These are phyloP conservation scores for Prunus mira DNA, from an alignment of 306 rosid genomes.

Conservation along the genomic window DNA sequence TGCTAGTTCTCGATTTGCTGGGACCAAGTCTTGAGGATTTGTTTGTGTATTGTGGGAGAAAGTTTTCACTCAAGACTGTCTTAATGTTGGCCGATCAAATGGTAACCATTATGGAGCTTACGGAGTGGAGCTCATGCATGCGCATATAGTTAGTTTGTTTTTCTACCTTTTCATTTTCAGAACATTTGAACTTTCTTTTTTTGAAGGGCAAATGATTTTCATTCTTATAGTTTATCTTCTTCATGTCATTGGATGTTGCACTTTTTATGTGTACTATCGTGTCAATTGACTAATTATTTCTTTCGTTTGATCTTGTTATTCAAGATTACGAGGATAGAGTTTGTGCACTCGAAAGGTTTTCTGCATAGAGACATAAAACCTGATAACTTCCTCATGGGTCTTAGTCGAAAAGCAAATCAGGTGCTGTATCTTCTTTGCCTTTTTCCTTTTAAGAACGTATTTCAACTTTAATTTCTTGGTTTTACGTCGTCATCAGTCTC, in stretches of 20 bases:
- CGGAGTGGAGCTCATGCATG: neutral
- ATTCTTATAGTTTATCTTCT: neutral
- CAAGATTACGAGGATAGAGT: conserved; percentile 86
- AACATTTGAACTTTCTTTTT: neutral
- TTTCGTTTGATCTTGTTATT: neutral
- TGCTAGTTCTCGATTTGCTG: conserved; percentile 75
- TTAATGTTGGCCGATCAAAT: conserved; percentile 92
- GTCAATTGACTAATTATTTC: neutral
- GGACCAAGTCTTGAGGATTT: conserved; percentile 98
- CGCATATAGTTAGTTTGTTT: neutral
- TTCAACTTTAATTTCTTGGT: conserved; percentile 1
- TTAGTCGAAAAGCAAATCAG: conserved; percentile 98
- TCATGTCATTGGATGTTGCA: neutral
- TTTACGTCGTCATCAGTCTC: neutral
- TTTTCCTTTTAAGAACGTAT: neutral
- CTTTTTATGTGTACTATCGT: neutral
- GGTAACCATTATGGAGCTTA: conserved; percentile 41
- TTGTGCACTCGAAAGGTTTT: conserved; percentile 91
- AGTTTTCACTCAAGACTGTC: conserved; percentile 81
- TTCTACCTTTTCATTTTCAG: neutral
- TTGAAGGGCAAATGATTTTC: neutral
- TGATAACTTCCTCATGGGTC: conserved; percentile 98
- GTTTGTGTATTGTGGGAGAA: conserved; percentile 84
- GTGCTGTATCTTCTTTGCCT: conserved; percentile 32
- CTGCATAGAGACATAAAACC: conserved; percentile 94